These are phyloP conservation scores for Colletotrichum phormii DNA, from an alignment of 2,329 filamentous ascomycete species.

Conservation along the genomic window DNA sequence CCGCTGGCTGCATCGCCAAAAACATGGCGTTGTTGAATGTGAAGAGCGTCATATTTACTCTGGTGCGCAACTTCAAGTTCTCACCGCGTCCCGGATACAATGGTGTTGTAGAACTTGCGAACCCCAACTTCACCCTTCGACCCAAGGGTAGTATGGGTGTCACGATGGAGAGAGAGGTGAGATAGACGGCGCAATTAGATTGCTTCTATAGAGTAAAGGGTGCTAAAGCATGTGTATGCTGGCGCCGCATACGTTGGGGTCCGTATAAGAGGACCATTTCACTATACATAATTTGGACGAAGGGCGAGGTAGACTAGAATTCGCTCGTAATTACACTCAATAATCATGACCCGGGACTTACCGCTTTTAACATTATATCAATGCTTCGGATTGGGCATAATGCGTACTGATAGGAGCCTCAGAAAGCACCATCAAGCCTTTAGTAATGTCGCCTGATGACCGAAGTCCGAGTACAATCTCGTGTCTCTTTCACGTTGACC, in stretches of 20 bases:
- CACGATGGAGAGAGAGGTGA: slow-evolving; percentile 11
- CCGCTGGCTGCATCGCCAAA: slow-evolving; percentile 35
- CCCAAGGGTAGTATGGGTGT: slow-evolving; percentile 31
- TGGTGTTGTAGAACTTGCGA: slow-evolving; percentile 24
- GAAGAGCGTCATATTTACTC: slow-evolving; percentile 33
- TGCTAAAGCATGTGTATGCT: background rate
- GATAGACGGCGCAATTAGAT: background rate
- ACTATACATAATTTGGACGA: background rate
- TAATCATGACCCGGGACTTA: background rate
- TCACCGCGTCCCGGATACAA: slow-evolving; percentile 9
- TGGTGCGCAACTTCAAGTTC: slow-evolving; percentile 30
- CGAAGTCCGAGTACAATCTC: too few species aligned
- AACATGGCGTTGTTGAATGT: slow-evolving; percentile 35
- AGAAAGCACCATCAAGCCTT: too few species aligned
- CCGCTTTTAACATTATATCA: background rate
- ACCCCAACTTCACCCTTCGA: slow-evolving; percentile 36
- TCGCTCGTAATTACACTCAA: background rate
- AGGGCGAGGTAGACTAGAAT: background rate
- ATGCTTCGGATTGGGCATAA: background rate
- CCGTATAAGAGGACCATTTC: background rate
- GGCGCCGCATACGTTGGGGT: background rate
- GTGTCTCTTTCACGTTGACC: too few species aligned
- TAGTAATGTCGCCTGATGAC: too few species aligned
- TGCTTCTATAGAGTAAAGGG: background rate
- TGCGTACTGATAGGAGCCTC: background rate